Evolutionary conservation across 2,329 filamentous ascomycete species (phyloP).

Genomic region (Tolypocladium paradoxum): DNA sequence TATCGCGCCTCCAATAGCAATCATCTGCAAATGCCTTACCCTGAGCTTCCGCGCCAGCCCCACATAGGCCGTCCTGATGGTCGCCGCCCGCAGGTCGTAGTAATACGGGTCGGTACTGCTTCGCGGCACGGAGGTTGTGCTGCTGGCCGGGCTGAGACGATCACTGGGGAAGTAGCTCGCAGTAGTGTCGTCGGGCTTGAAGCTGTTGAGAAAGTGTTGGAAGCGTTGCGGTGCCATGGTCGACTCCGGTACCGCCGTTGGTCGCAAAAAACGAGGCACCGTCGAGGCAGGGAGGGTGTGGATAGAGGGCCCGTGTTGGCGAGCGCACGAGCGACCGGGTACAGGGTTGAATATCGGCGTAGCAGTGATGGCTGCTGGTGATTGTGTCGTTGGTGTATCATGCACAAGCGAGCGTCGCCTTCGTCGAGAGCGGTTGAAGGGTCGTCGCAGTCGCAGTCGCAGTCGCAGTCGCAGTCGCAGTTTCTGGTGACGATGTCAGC

Average conservation of each 20-base stretch:
- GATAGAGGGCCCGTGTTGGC: background rate
- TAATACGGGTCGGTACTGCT: constrained; percentile 29
- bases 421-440: background rate
- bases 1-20: constrained; percentile 89
- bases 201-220: constrained; percentile 46
- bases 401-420: background rate
- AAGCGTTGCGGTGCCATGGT: constrained; percentile 27
- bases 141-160: constrained; percentile 25
- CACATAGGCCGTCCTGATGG: constrained; percentile 65
- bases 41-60: constrained; percentile 69
- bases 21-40: constrained; percentile 88
- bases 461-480: background rate
- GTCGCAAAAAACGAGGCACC: background rate
- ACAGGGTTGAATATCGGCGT: background rate
- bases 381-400: too few relatives aligned
- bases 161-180: constrained; percentile 35
- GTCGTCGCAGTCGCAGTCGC: background rate
- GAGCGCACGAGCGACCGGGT: background rate
- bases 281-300: background rate
- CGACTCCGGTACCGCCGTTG: background rate
- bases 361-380: too few relatives aligned
- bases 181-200: constrained; percentile 46
- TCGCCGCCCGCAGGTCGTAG: constrained; percentile 45
- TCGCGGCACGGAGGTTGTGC: background rate
- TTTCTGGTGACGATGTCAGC: too few relatives aligned